phyloP scores from a whole-genome alignment of 2,329 filamentous ascomycete genomes.

The Didymellaceae sp. region DNA sequence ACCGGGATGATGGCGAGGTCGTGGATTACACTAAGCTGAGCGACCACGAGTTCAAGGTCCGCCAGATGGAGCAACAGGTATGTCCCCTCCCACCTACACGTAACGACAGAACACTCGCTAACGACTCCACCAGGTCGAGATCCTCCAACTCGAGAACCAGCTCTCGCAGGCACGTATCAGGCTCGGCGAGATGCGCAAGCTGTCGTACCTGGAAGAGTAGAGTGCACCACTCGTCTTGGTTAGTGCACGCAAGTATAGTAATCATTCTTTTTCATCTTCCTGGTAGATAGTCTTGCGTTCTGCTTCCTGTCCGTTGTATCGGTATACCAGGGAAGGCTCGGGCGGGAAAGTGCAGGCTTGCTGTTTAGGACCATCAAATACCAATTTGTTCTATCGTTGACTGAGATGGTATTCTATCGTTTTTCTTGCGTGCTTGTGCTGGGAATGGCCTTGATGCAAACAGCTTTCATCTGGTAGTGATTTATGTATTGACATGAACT shows the following conservation, averaged over 20 bases:
- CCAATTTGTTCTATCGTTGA: no score
- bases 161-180: slow-evolving; percentile 79
- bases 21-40: slow-evolving; percentile 90
- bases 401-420: no score
- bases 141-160: slow-evolving; percentile 90
- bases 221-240: background rate
- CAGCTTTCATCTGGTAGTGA: no score
- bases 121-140: slow-evolving; percentile 75
- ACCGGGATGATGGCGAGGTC: slow-evolving; percentile 75
- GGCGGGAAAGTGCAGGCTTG: no score
- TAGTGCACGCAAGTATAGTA: background rate
- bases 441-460: no score
- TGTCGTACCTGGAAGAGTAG: slow-evolving; percentile 71
- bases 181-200: slow-evolving; percentile 97
- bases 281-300: slow-evolving; percentile 12
- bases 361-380: no score
- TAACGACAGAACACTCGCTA: slow-evolving; percentile 12
- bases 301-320: no score
- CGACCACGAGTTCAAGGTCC: slow-evolving; percentile 96
- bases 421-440: no score
- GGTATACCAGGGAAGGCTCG: no score
- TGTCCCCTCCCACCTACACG: slow-evolving; percentile 38
- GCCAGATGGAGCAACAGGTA: slow-evolving; percentile 99
- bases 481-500: no score
- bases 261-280: background rate